Conservation (phyloP, 805 yeast genomes). For the Naumovozyma baii region DNA sequence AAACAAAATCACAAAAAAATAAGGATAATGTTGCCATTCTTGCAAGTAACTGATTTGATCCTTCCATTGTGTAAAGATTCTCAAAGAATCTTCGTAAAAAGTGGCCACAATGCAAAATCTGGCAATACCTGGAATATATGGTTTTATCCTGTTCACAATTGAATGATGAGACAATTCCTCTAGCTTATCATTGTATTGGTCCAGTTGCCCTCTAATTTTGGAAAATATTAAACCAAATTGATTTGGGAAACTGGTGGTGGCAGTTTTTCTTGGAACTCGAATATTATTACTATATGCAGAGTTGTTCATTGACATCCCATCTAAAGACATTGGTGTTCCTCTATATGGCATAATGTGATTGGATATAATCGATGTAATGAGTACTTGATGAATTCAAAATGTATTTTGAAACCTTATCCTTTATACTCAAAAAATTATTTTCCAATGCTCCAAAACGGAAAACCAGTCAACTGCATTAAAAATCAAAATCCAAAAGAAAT, state of each 20-base stretch:
- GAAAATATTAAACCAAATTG: neutral
- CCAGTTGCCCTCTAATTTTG: neutral
- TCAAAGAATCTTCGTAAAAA: slow-evolving; percentile 78
- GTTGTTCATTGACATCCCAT: slow-evolving; percentile 9
- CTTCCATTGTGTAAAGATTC: slow-evolving; percentile 81
- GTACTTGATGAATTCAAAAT: no score
- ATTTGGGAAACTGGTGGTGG: no score
- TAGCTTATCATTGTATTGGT: neutral
- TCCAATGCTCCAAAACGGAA: no score
- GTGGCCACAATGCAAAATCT: slow-evolving; percentile 89
- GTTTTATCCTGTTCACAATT: slow-evolving; percentile 42
- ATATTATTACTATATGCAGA: neutral
- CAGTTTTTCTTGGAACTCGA: no score
- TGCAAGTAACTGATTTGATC: slow-evolving; percentile 82
- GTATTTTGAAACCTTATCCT: no score
- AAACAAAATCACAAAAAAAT: slow-evolving; percentile 61
- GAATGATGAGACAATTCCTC: slow-evolving; percentile 47
- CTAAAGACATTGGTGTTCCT: slow-evolving; percentile 11
- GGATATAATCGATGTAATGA: neutral
- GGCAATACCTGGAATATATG: slow-evolving; percentile 80
- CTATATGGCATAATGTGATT: slow-evolving; percentile 17
- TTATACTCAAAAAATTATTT: no score
- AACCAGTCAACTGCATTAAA: no score
- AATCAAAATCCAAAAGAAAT: no score
- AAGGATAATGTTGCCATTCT: slow-evolving; percentile 72